phyloP scores from a whole-genome alignment of 192 early-diverging fungal genomes.

The Coemansia sp. region DNA sequence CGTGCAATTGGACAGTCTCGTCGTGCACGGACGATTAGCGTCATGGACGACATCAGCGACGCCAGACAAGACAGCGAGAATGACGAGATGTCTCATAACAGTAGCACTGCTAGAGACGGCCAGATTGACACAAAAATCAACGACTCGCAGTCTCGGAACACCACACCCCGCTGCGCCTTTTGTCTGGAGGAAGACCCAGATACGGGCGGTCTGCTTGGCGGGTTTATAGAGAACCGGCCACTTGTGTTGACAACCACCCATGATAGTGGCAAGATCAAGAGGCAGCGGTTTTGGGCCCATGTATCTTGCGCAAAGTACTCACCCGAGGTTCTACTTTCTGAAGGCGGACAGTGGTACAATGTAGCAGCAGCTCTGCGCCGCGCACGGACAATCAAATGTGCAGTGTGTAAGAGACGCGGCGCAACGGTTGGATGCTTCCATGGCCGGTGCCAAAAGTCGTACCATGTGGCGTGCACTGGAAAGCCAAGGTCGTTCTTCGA shows the following conservation, averaged over 20 bases:
- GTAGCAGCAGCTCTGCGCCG: constrained; percentile 73
- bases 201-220: constrained; percentile 9
- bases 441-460: constrained; percentile 75
- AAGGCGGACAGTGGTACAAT: constrained; percentile 79
- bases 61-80: background rate
- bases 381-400: constrained; percentile 74
- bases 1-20: constrained; percentile 10
- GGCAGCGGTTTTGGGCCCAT: constrained; percentile 79
- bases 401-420: constrained; percentile 73
- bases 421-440: constrained; percentile 90
- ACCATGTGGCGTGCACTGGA: constrained; percentile 78
- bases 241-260: constrained; percentile 59
- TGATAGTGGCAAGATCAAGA: constrained; percentile 57
- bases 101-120: background rate
- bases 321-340: constrained; percentile 76
- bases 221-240: constrained; percentile 43
- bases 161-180: constrained; percentile 47
- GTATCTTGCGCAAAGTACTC: constrained; percentile 79
- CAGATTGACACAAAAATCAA: background rate
- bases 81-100: background rate
- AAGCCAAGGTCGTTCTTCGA: constrained; percentile 71
- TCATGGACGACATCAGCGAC: constrained; percentile 1
- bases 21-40: constrained; percentile 15
- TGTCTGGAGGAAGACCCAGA: constrained; percentile 59
- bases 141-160: background rate